Evolutionary conservation across 1,139 yeast species (phyloP), one percentile per base, ranked within the genome.

Genomic region (Scheffersomyces illinoinensis): DNA sequence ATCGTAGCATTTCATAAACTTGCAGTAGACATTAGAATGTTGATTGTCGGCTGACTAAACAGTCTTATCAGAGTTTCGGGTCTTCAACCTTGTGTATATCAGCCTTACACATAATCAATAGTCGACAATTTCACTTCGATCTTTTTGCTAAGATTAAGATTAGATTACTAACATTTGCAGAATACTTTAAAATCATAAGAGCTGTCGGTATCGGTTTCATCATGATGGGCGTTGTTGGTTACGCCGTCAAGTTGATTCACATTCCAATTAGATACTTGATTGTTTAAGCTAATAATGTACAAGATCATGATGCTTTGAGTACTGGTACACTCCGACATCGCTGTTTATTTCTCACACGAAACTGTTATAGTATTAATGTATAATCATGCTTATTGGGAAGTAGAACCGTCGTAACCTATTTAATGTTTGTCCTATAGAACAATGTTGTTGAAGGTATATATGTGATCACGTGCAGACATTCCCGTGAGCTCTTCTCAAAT

Each of bases 181-280:
- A 95, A 80, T 93, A 91, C 82, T 70, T 88, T 62, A 90, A 90
- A 77, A 91, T 93, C 72, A 85, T 95, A 67, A 89, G 95, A 79
- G 98, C 98, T 59, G 98, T 95, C 59, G 98, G 98, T 70, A 85
- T 93, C 66, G 99, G 99, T 68, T 95, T 93, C 78, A 81, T 93
- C 68, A 93, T 93, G 86, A 96, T 95, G 95, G 99, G 99, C 71
- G 90, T 92, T 70, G 96, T 95, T 70, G 99, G 99, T 61, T 95
- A 93, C 79, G 91, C 89, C 70, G 96, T 95, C 78, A 95, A 95
- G 81, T 85, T 93, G 73, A 85, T 93, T 71, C 99, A 93, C 79
- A 93, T 93, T 71, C 99, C 99, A 73, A 93, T 93, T 81, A 90
- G 98, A 82, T 96, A 93, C 80, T 87, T 93, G 81, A 93, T 93